These are phyloP conservation scores for Aegle marmelos DNA, from an alignment of 345 rosid species.

Conservation along the genomic window DNA sequence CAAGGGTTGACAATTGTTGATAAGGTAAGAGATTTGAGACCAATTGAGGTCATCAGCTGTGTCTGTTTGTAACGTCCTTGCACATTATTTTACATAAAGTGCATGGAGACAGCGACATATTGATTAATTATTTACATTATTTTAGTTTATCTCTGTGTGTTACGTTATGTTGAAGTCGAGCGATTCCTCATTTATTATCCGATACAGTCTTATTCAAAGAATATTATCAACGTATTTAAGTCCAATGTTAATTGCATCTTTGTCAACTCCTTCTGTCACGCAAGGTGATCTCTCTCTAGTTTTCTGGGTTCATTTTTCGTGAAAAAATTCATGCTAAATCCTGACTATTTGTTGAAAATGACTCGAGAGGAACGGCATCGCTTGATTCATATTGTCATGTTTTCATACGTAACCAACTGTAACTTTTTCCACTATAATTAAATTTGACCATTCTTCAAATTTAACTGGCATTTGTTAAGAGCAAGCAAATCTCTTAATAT, in stretches of 20 bases:
- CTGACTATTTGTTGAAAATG: constrained; percentile 5
- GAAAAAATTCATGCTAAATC: constrained; percentile 11
- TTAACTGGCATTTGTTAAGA: not conserved
- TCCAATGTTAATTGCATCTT: constrained; percentile 23
- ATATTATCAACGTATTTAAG: constrained; percentile 5
- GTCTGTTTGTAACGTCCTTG: constrained; percentile 20
- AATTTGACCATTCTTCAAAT: not conserved
- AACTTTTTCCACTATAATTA: not conserved
- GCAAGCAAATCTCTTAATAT: not conserved
- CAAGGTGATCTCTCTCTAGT: not conserved
- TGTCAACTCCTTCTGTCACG: constrained; percentile 33
- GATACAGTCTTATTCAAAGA: constrained; percentile 21
- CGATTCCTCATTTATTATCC: not conserved
- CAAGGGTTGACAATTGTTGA: constrained; percentile 38
- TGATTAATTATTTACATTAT: not conserved
- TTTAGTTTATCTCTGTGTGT: not conserved
- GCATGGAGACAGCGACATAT: constrained; percentile 19
- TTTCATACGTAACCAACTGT: not conserved
- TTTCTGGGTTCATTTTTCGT: not conserved
- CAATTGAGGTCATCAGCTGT: constrained; percentile 41
- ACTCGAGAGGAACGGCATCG: not conserved
- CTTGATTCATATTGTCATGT: not conserved
- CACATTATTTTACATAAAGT: constrained; percentile 30
- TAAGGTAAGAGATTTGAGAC: constrained; percentile 14
- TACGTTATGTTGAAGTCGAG: constrained; percentile 8